A percentile compares a stretch with the other conserved stretches of the same genome.
Conservation (phyloP, 1,284 basidiomycete genomes). For the Tilletia caries region DNA sequence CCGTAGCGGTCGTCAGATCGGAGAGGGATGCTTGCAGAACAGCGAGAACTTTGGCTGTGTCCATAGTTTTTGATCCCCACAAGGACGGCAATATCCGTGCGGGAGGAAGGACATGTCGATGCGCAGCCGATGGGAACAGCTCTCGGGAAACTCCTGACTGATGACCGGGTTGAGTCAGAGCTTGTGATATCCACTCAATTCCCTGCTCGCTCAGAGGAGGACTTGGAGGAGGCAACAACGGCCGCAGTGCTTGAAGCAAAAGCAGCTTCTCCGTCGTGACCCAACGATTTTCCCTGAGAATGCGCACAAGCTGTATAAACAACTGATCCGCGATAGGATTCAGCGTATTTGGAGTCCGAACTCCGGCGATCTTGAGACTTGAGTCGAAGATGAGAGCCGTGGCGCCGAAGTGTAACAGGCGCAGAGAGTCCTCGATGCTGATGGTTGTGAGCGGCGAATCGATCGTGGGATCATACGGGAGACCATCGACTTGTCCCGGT, state of each 20-base stretch:
- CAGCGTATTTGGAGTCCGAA: not conserved
- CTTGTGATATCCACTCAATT: constrained; percentile 1
- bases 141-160: not conserved
- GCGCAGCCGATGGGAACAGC: not conserved
- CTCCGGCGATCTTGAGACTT: not conserved
- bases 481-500: constrained; percentile 67
- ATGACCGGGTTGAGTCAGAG: not conserved
- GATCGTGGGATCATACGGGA: constrained; percentile 65
- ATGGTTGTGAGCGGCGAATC: constrained; percentile 67
- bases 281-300: not conserved
- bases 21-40: not conserved
- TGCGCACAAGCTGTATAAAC: not conserved
- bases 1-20: not conserved
- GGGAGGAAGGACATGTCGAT: not conserved
- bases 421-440: constrained; percentile 57
- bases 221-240: not conserved
- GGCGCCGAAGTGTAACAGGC: not conserved
- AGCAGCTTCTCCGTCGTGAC: not conserved
- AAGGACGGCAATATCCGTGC: not conserved
- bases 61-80: not conserved
- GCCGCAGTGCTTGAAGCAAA: constrained; percentile 8
- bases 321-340: not conserved
- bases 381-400: not conserved
- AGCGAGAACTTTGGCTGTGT: not conserved
- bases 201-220: constrained; percentile 1